Evolutionary conservation across 768 basidiomycete genomes (phyloP).

Genomic region (Pleurotus cornucopiae): DNA sequence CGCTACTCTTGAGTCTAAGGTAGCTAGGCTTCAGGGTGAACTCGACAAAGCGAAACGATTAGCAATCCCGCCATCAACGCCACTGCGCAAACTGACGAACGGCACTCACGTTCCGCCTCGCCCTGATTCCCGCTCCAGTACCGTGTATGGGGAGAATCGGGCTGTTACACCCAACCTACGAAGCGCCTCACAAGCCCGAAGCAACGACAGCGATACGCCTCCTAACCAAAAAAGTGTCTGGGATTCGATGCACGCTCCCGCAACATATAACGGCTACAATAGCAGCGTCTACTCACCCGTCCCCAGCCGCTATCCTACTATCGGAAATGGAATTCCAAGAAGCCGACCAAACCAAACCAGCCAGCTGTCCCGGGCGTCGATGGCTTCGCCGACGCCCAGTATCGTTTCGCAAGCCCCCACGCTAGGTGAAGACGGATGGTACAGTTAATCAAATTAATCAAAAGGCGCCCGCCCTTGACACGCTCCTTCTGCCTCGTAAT

Average conservation of each 20-base stretch:
- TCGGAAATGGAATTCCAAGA: conserved; percentile 30
- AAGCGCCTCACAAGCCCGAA: conserved; percentile 26
- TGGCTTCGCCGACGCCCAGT: conserved; percentile 74
- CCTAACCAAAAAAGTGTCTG: conserved; percentile 54
- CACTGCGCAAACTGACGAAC: conserved; percentile 36
- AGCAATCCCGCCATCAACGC: conserved; percentile 21
- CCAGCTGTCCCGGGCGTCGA: conserved; percentile 17
- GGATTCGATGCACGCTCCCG: conserved; percentile 64
- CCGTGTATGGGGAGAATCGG: conserved; percentile 47
- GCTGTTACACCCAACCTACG: conserved; percentile 47
- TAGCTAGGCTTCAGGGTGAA: conserved; percentile 54
- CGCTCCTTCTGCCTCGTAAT: not conserved
- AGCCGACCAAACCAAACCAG: conserved; percentile 20
- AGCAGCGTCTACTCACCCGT: conserved; percentile 26
- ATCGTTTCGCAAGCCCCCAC: conserved; percentile 70
- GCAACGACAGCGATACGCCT: conserved; percentile 42
- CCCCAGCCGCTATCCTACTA: conserved; percentile 29
- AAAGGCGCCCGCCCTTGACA: conserved; percentile 4
- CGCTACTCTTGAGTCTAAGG: conserved; percentile 54
- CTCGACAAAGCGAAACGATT: conserved; percentile 43
- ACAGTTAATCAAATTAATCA: conserved; percentile 16
- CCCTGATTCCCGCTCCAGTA: conserved; percentile 75
- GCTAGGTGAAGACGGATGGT: conserved; percentile 76
- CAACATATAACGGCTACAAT: conserved; percentile 18
- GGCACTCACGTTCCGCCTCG: conserved; percentile 48